Evolutionary conservation across 1,284 basidiomycete species (phyloP), one percentile per base, ranked within the genome.

Genomic region (Ustilago hordei): DNA sequence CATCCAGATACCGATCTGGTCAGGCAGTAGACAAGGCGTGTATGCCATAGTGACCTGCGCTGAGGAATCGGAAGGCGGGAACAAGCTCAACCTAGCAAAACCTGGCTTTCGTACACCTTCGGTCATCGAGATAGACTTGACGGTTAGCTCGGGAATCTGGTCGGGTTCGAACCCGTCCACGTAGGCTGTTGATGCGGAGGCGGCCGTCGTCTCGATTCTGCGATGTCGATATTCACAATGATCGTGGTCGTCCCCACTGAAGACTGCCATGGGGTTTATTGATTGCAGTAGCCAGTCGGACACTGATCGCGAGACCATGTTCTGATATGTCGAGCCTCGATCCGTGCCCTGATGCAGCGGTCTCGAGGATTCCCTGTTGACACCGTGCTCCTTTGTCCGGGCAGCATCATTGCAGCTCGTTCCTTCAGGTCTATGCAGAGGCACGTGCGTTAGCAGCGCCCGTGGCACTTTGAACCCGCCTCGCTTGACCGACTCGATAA

Each of bases 231-330:
- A 63, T 41, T 84, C 81, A 64, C 82, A 84, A 50, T 84, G 81
- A 48, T 84, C 81, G 60, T 84, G 82, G 52, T 84, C 81, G 34
- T 84, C 81, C 12, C 82, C 82, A 47, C 77, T 78, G 57, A 84
- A 84, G 0, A 84, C 70, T 0, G 69, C 64, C 19, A 67, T 60
- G 0, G 81, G 81, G 35, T 78, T 61, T 39, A 82, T 67, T 1
- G 56, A 41, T 13, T 56, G 43, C 8, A 84, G 59, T 32, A 84
- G 58, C 69, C 79, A 84, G 13, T 61, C 34, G 0, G 78, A 64
- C 1, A 83, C 71, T 19, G 74, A 70, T 2, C 48, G 13, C 9
- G 66, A 63, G 6, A 84, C 64, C 57, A 78, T 61, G 61, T 83
- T 84, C 55, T 81, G 81, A 50, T 82, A 83, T 11, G 82, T 83